Evolutionary conservation across 352 stramenopile genomes (phyloP), one percentile per base, ranked within the genome.

Genomic region (Globisporangium mamillatum): DNA sequence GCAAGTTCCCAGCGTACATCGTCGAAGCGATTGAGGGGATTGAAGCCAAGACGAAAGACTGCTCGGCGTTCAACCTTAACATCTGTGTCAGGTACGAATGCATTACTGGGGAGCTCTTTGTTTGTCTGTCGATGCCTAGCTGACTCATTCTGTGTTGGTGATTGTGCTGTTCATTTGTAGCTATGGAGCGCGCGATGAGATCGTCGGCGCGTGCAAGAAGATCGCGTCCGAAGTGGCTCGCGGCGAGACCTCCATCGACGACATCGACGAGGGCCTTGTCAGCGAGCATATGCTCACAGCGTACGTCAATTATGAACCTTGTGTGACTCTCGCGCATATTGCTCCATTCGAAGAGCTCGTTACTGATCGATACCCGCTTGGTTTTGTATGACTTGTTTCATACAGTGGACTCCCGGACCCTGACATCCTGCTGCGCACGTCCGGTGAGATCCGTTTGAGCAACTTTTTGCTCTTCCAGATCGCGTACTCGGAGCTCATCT

Each of bases 391-490:
- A 60, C 48, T 57, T 34, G 22, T 56, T 58, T 27, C 4, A 22
- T 48, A 29, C 53, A 98, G 93, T 3, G 76, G 76, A 3, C 66
- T 98, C 32, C 92, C 90, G 10, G 91, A 98, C 71, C 95, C 96
- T 6, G 97, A 99, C 69, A 75, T 99, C 24, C 77, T 99, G 24
- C 89, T 99, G 59, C 91, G 97, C 27, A 99, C 97, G 12, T 97
- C 93, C 46, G 97, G 97, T 18, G 97, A 99, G 74, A 74, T 88
- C 60, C 91, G 97, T 55, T 82, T 99, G 54, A 98, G 90, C 75
- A 99, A 99, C 76, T 99, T 99, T 73, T 71, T 99, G 55, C 75
- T 99, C 8, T 99, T 90, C 82, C 94, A 99, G 75, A 86, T 92
- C 54, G 95, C 95, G 32, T 98, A 99, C 82, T 78, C 94, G 52